Percentiles rank a stretch among this genome's conserved stretches.
These are phyloP conservation scores for Jamesozyma rosinii DNA, from an alignment of 805 yeast genomes.

Conservation along the genomic window DNA sequence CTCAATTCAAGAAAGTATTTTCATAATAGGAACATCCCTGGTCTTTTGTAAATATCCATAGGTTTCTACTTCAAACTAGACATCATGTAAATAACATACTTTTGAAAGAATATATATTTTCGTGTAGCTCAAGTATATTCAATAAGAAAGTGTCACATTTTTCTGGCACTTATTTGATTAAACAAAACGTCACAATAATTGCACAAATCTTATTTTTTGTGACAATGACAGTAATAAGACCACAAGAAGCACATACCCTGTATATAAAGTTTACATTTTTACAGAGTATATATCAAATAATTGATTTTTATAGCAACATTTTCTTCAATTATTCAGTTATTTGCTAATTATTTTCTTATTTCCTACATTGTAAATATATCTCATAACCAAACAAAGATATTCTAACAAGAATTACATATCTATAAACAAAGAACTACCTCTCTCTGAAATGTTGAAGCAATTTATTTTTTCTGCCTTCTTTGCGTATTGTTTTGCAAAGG, in stretches of 20 bases:
- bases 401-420: not conserved
- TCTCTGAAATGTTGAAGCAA: constrained; percentile 1
- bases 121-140: no score
- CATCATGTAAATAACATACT: not conserved
- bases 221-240: not conserved
- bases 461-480: not conserved
- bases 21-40: not conserved
- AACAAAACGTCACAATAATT: no score
- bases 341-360: no score
- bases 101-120: not conserved
- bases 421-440: not conserved
- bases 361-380: no score
- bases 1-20: constrained; percentile 16
- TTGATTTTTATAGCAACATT: no score
- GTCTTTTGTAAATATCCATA: not conserved
- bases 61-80: not conserved
- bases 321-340: no score
- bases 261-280: no score
- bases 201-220: not conserved
- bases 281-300: no score
- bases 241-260: not conserved
- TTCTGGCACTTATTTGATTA: no score
- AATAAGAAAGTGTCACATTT: no score
- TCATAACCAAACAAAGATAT: not conserved
- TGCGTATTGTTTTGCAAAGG: constrained; percentile 2